Conservation (phyloP, 164 flowering plant species). For the Protea cynaroides region DNA sequence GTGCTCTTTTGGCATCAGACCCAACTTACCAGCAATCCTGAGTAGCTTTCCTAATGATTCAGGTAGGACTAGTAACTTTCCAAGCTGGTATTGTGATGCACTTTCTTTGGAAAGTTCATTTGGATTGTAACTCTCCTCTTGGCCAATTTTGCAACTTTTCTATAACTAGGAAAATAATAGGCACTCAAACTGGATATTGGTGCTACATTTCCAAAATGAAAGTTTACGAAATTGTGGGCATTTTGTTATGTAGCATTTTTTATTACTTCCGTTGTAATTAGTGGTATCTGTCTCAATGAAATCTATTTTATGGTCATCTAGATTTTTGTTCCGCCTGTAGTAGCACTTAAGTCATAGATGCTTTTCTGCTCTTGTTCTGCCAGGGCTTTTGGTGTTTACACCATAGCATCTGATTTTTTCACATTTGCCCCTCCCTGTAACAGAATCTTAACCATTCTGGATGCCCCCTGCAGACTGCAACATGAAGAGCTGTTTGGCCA, state of each 20-base stretch:
- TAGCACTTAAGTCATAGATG: conserved; percentile 28
- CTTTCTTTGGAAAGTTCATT: conserved; percentile 25
- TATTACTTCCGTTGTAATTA: conserved; percentile 6
- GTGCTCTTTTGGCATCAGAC: conserved; percentile 11
- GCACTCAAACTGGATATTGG: conserved; percentile 18
- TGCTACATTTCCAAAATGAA: conserved; percentile 2
- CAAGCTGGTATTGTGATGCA: conserved; percentile 26
- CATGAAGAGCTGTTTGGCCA: conserved; percentile 40
- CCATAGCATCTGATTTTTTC: conserved; percentile 37
- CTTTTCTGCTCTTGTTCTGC: conserved; percentile 36
- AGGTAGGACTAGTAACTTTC: conserved; percentile 69
- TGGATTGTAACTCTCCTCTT: conserved; percentile 76
- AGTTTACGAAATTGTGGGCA: conserved; percentile 3
- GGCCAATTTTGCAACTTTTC: conserved; percentile 12
- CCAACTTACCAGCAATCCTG: conserved; percentile 60
- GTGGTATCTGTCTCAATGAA: conserved; percentile 18
- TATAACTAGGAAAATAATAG: conserved; percentile 6
- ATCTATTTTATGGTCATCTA: conserved; percentile 39
- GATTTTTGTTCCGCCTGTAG: conserved; percentile 21
- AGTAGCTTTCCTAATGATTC: conserved; percentile 75
- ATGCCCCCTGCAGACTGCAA: conserved; percentile 34
- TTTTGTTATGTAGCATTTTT: conserved; percentile 13
- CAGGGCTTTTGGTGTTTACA: conserved; percentile 39
- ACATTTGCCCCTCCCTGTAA: conserved; percentile 39
- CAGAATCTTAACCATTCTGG: conserved; percentile 37